These are phyloP conservation scores for Stellera chamaejasme DNA, from an alignment of 345 rosid genomes.

Conservation along the genomic window DNA sequence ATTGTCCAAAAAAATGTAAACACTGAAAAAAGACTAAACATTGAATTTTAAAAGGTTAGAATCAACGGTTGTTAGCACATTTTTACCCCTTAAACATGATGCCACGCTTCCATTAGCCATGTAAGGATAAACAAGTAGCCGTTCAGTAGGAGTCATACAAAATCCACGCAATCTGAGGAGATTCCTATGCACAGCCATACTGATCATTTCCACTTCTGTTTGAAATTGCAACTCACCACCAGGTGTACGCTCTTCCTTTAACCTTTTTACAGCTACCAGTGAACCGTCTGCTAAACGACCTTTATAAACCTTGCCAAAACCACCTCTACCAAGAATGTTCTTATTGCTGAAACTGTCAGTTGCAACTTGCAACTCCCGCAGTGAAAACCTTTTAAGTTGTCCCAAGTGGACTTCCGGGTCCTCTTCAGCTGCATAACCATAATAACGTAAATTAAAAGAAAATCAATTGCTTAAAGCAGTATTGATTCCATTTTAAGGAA, in stretches of 20 bases:
- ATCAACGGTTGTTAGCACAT: not conserved
- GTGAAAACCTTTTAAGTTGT: constrained; percentile 25
- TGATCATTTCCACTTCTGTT: constrained; percentile 32
- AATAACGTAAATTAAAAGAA: not conserved
- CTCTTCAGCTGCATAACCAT: constrained; percentile 57
- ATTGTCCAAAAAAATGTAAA: constrained; percentile 4
- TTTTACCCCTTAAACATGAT: constrained; percentile 21
- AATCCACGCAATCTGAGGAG: constrained; percentile 28
- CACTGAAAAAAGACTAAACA: not conserved
- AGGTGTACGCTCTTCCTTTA: constrained; percentile 27
- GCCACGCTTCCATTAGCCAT: constrained; percentile 35
- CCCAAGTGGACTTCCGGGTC: constrained; percentile 52
- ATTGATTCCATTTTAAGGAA: constrained; percentile 7
- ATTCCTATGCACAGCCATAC: constrained; percentile 32
- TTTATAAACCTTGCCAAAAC: constrained; percentile 32
- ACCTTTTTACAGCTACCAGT: constrained; percentile 30
- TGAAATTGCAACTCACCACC: constrained; percentile 38
- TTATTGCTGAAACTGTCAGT: constrained; percentile 30
- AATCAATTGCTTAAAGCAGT: not conserved
- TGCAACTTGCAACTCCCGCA: constrained; percentile 28
- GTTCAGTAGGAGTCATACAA: constrained; percentile 27
- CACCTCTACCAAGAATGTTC: constrained; percentile 30
- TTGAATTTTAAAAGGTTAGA: not conserved
- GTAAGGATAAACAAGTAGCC: constrained; percentile 34
- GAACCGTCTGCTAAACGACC: constrained; percentile 22